Conservation (phyloP, 371 early-diverging fungal genomes). For the Mucor irregularis region DNA sequence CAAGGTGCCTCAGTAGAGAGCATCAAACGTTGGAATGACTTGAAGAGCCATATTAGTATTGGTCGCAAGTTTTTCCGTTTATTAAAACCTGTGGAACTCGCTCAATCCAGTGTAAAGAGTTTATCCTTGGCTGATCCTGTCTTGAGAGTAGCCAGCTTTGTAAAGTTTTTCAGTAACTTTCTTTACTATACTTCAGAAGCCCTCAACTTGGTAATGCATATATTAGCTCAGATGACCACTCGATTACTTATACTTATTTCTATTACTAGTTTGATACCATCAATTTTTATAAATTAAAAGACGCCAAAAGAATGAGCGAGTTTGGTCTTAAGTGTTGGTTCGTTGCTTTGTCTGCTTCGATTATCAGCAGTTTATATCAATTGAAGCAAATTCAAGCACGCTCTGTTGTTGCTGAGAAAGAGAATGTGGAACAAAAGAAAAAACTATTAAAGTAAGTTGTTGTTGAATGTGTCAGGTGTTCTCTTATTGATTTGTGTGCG, state of each 20-base stretch:
- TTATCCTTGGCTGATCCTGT: slow-evolving; percentile 49
- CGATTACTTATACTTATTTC: not conserved
- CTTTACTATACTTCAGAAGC: slow-evolving; percentile 59
- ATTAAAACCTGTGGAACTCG: slow-evolving; percentile 62
- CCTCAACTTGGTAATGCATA: slow-evolving; percentile 50
- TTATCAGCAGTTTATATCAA: slow-evolving; percentile 59
- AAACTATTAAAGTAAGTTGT: not conserved
- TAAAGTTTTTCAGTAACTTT: slow-evolving; percentile 54
- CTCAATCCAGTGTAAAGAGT: slow-evolving; percentile 54
- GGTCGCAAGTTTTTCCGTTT: slow-evolving; percentile 62
- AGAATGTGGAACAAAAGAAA: not conserved
- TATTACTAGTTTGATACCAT: slow-evolving; percentile 53
- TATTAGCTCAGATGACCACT: not conserved
- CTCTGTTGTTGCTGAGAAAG: not conserved
- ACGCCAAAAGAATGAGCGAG: slow-evolving; percentile 49
- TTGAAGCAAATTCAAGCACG: slow-evolving; percentile 45
- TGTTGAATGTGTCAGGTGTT: too few relatives aligned
- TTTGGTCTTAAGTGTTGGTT: slow-evolving; percentile 65
- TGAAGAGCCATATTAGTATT: slow-evolving; percentile 56
- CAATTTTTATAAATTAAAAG: slow-evolving; percentile 54
- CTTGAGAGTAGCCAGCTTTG: slow-evolving; percentile 38
- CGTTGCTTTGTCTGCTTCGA: slow-evolving; percentile 58
- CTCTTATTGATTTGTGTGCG: too few relatives aligned
- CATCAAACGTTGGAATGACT: slow-evolving; percentile 51
- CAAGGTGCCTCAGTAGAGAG: slow-evolving; percentile 50